Base-by-base conservation (phyloP, 345 rosid genomes). In the Syzygium jambos region DNA sequence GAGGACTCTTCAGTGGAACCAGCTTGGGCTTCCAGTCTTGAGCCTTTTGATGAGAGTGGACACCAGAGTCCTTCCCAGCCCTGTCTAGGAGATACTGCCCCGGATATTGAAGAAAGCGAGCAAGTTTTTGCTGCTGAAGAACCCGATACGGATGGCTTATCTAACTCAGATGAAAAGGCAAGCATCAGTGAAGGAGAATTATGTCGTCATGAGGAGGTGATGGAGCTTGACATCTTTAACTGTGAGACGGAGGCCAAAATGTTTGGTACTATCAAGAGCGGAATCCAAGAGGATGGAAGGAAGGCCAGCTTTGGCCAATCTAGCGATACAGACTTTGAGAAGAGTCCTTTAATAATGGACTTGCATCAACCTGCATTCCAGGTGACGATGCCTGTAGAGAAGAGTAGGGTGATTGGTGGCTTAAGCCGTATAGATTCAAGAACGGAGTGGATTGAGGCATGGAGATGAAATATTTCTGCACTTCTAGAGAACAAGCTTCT, bases 41-140 rank as follows among this genome's bases (percentile, higher is more conserved):
- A 93, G 85, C 98, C 98, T 85, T 91, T 90, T 43, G 96, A 95
- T 85, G 94, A 93, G 90, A 95, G 92, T 84, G 96, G 95, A 84
- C 89, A 93, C 86, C 94, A 91, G 85, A 94, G 92, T 86, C 92
- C 92, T 88, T 92, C 92, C n/a, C 90, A 82, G 84, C 89, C 91
- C 88, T 87, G 89, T 63, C 83, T 86, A 61, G 87, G 85, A 89
- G 90, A 87, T 78, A 52, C 88, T 85, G 89, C 86, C 52, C 78
- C 89, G 57, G 91, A 89, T 86, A 84, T 87, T 85, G 94, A 94
- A 84, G 94, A 92, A 77, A 87, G 43, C 49, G 95, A 90, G 87
- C 88, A 56, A 87, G 83, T 78, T 34, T 91, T 90, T 80, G 25
- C 88, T 61, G 90, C 86, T 83, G 92, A 90, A 89, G 94, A 91